These are phyloP conservation scores for Nicotiana noctiflora DNA, from an alignment of 257 asterid genomes.

Conservation along the genomic window DNA sequence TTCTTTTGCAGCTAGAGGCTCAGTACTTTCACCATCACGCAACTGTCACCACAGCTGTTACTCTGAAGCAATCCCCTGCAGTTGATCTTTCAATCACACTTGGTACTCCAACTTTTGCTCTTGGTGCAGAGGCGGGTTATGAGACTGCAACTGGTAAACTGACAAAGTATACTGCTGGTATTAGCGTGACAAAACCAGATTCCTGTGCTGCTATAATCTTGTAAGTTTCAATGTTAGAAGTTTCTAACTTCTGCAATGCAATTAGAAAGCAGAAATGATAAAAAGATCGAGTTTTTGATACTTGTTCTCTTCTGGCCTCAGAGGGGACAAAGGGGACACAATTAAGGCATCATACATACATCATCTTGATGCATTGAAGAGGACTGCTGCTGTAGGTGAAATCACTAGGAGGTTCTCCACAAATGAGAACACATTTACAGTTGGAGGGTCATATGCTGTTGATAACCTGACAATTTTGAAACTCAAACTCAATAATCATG, in stretches of 20 bases:
- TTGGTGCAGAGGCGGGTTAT: constrained; percentile 86
- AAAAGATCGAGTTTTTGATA: background rate
- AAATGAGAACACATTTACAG: constrained; percentile 55
- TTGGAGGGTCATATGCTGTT: constrained; percentile 55
- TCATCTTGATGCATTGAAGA: constrained; percentile 47
- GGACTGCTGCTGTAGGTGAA: constrained; percentile 54
- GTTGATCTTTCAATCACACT: constrained; percentile 58
- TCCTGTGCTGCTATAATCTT: constrained; percentile 65
- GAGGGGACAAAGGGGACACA: constrained; percentile 69
- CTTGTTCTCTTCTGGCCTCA: constrained; percentile 8
- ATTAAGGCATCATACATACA: constrained; percentile 57
- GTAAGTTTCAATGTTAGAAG: constrained; percentile 32
- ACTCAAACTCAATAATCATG: constrained; percentile 59
- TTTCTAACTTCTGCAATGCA: background rate
- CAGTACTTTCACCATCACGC: constrained; percentile 85
- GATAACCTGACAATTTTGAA: constrained; percentile 51
- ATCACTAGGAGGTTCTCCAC: constrained; percentile 54
- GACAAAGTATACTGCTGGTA: constrained; percentile 71
- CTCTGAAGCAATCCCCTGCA: constrained; percentile 56
- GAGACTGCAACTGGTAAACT: constrained; percentile 60
- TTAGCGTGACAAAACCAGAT: constrained; percentile 64
- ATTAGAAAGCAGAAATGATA: background rate
- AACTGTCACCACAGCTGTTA: constrained; percentile 60
- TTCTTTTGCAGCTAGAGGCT: constrained; percentile 53
- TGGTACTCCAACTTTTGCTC: constrained; percentile 80